Conservation (phyloP, 257 asterid genomes). For the Ophiorrhiza pumila region DNA sequence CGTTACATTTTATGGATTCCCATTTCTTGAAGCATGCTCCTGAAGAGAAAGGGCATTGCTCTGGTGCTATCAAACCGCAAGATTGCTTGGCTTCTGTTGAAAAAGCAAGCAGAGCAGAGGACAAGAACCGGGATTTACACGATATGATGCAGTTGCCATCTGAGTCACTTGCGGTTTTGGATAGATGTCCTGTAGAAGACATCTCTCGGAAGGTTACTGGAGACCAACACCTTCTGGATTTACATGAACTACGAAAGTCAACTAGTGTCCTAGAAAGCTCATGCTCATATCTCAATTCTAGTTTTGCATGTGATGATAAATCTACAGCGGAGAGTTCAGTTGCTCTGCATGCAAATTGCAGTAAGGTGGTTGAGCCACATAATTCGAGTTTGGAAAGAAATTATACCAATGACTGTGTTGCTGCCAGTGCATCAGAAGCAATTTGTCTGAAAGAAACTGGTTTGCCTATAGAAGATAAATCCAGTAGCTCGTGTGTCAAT, state of each 20-base stretch:
- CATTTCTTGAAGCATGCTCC: slow-evolving; percentile 28
- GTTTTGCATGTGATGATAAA: slow-evolving; percentile 27
- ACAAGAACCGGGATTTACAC: slow-evolving; percentile 1
- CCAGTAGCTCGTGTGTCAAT: slow-evolving; percentile 14
- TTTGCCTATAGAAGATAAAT: slow-evolving; percentile 23
- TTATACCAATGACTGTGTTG: slow-evolving; percentile 10
- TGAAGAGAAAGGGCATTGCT: slow-evolving; percentile 25
- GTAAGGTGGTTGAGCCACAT: slow-evolving; percentile 22
- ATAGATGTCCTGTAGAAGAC: slow-evolving; percentile 21
- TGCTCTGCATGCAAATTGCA: slow-evolving; percentile 20
- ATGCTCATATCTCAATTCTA: slow-evolving; percentile 15
- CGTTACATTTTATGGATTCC: slow-evolving; percentile 9
- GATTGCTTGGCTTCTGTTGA: slow-evolving; percentile 16
- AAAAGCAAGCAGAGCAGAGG: slow-evolving; percentile 22
- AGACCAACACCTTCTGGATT: slow-evolving; percentile 8
- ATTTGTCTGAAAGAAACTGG: slow-evolving; percentile 24
- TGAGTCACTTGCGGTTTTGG: slow-evolving; percentile 19
- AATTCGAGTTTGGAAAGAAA: slow-evolving; percentile 10
- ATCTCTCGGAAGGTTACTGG: slow-evolving; percentile 22
- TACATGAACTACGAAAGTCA: slow-evolving; percentile 19
- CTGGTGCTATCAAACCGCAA: slow-evolving; percentile 23
- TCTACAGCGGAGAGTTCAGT: slow-evolving; percentile 16
- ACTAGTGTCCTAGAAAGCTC: slow-evolving; percentile 13
- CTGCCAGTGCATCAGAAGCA: slow-evolving; percentile 13
- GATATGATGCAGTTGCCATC: neutral